phyloP scores from a whole-genome alignment of 305 asterid species.

The Withania somnifera region DNA sequence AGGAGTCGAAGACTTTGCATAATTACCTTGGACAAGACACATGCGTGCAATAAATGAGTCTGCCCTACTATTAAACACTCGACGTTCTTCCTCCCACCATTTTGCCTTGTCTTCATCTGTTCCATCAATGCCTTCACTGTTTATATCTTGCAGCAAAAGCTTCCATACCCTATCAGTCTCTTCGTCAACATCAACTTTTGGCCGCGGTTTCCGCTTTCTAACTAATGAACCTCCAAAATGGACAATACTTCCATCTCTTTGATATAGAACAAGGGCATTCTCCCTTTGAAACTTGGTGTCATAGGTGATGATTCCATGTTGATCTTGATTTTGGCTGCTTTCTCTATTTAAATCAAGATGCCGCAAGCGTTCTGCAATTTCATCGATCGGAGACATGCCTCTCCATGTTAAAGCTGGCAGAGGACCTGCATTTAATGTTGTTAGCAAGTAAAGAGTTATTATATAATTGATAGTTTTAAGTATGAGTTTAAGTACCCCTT shows the following conservation, averaged over 20 bases:
- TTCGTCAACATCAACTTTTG: slow-evolving; percentile 90
- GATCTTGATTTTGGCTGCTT: slow-evolving; percentile 17
- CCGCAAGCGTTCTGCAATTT: slow-evolving; percentile 42
- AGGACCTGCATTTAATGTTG: slow-evolving; percentile 44
- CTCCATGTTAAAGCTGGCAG: slow-evolving; percentile 44
- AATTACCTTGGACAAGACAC: slow-evolving; percentile 96
- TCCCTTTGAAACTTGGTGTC: slow-evolving; percentile 27
- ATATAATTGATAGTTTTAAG: neutral
- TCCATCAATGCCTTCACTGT: slow-evolving; percentile 90
- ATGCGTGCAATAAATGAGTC: slow-evolving; percentile 93
- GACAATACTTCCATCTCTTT: slow-evolving; percentile 50
- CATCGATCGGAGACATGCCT: slow-evolving; percentile 35
- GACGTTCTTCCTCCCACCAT: slow-evolving; percentile 96
- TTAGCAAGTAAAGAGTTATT: slow-evolving; percentile 8
- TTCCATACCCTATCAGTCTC: slow-evolving; percentile 95
- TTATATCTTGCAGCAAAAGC: slow-evolving; percentile 81
- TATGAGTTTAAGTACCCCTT: slow-evolving; percentile 21
- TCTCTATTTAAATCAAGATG: slow-evolving; percentile 48
- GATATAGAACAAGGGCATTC: slow-evolving; percentile 62
- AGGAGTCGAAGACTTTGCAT: neutral
- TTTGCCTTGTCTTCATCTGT: slow-evolving; percentile 72
- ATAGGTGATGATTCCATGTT: slow-evolving; percentile 23
- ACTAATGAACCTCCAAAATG: slow-evolving; percentile 30
- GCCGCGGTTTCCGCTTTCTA: slow-evolving; percentile 51
- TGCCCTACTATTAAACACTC: slow-evolving; percentile 82